These are phyloP conservation scores for Beauveria australis DNA, from an alignment of 2,329 filamentous ascomycete species.

Conservation along the genomic window DNA sequence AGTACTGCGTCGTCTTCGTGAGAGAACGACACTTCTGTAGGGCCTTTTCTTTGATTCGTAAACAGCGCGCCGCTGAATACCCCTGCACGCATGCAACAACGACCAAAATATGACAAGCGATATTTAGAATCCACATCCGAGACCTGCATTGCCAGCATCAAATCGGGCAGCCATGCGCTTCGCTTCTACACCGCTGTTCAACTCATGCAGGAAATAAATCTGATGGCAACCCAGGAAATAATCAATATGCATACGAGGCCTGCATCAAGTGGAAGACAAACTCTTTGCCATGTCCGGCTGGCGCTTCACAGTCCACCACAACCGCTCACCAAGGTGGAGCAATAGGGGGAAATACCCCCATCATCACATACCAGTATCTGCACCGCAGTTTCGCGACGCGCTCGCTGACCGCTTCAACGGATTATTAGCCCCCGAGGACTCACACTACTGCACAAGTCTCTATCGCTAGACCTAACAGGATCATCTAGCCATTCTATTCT, in stretches of 20 bases:
- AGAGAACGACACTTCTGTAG: background rate
- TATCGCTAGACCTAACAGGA: background rate
- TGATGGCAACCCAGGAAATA: background rate
- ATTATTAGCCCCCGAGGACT: background rate
- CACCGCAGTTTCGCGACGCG: background rate
- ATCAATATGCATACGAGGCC: background rate
- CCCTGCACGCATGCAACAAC: background rate
- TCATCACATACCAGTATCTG: background rate
- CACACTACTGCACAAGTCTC: slow-evolving; percentile 2
- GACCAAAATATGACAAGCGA: slow-evolving; percentile 2
- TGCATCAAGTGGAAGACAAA: background rate
- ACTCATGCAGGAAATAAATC: background rate
- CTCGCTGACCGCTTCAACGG: slow-evolving; percentile 5
- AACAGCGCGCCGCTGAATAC: background rate
- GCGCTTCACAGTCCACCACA: background rate
- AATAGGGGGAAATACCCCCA: background rate
- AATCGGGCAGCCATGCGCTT: slow-evolving; percentile 10
- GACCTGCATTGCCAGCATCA: slow-evolving; percentile 4
- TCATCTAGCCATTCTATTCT: background rate
- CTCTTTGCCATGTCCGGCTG: background rate
- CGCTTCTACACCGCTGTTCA: slow-evolving; percentile 5
- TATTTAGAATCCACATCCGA: slow-evolving; percentile 2
- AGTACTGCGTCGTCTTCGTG: background rate
- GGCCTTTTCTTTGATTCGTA: background rate
- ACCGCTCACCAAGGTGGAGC: slow-evolving; percentile 2